Base-by-base conservation (phyloP, 768 basidiomycete species). In the Pholiota microspora region DNA sequence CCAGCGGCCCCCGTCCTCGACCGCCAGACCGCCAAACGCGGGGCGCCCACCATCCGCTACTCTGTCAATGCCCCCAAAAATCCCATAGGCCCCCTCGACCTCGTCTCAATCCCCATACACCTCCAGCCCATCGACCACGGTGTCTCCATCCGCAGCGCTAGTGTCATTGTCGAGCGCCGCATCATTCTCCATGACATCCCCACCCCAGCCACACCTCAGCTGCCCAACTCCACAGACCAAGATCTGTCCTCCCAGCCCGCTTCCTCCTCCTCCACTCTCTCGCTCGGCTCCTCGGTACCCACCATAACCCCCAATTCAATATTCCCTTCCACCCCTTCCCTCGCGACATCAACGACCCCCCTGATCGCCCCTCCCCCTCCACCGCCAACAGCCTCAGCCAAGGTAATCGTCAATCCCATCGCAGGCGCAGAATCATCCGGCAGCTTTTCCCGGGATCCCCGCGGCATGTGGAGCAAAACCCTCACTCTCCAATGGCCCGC, bases 401-500 rank as follows among this genome's bases (percentile, higher is more conserved):
- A 82, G 64, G 69, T 73, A 32, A 66, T 81, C 45, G 73, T 79
- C 8, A 77, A 81, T 54, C 76, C 79, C 40, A 73, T 90, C 52
- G 78, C 78, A 35, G 80, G 77, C 49, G 73, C 78, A 8, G 84
- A 89, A 67, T 79, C 83, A n/a, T 75, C 77, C 0, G 82, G 81
- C 35, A 72, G 70, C 53, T 86, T 89, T 64, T 63, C 76, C 49
- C 77, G 73, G 51, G 83, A 87, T 62, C 64, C 75, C 1, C 69
- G 78, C 38, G 86, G 86, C 31, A 69, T 83, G 6, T 87, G 81
- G 81, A 77, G 69, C 34, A 85, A 85, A 65, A 86, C 80, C 1
- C 69, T 91, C 42, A 84, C 84, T 7, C 69, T 90, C 36, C 84
- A 86, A 59, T 89, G 89, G 86, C 88, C 89, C 12, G 78, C 81